Base-by-base conservation (phyloP, 2,329 filamentous ascomycete species). In the Colletotrichum horii region DNA sequence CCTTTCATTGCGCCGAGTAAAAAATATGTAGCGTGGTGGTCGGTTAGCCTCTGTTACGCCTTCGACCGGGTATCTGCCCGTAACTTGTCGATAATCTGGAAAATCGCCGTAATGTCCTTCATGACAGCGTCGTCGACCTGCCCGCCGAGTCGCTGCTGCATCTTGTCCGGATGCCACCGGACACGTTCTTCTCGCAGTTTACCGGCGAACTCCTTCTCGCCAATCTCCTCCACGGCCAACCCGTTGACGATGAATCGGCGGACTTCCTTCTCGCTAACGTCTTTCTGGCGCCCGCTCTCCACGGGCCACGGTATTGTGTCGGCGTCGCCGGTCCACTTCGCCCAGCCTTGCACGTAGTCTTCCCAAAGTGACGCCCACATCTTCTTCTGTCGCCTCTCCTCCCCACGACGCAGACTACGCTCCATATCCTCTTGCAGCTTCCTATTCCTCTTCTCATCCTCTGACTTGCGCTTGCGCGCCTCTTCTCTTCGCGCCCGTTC, bases 101-200 rank as follows among this genome's bases (percentile, higher is more conserved):
- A 99, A 12, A 98, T 93, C 8, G 94, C 94, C 14, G 96, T 99
- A 56, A 98, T 94, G 70, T 92, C 90, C 81, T 91, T 92, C 89
- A 98, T 93, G 4, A 94, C 91, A 5, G 89, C 89, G 28, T 92
- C 89, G 64, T 96, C 93, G 65, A 98, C 91, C 75, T 91, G 87
- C 0, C 91, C 92, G 4, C 95, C 95, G 76, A 98, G 93, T 69
- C 93, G 91, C 85, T 98, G 97, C 87, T 98, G 95, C 71, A 98
- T 94, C 88, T 98, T 99, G 85, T 99, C 97, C 6, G 97, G 97
- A 87, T 99, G 97, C 97, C 97, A 99, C 19, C 96, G 90, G 22
- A 98, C 93, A 67, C 97, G 92, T 87, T 99, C 97, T 7, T 92
- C 87, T 84, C 98, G 98, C 68, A 98, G 87, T 74, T 83, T 86